phyloP scores from a whole-genome alignment of 1,139 yeast species.

The Kodamaea suecica region DNA sequence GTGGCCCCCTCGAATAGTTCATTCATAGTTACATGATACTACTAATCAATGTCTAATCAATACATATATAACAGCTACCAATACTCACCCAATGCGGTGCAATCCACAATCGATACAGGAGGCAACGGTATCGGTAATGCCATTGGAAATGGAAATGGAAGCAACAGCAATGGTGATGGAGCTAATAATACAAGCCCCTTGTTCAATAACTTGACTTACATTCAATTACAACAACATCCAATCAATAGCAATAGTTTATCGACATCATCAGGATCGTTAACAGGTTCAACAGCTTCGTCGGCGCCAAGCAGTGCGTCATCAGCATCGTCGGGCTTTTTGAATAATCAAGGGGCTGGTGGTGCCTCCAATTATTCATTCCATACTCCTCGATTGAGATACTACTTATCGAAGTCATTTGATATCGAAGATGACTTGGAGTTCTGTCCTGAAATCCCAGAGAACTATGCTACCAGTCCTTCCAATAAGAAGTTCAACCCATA shows the following conservation, averaged over 20 bases:
- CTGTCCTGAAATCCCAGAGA: conserved; percentile 53
- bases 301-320: conserved; percentile 9
- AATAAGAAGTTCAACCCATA: conserved; percentile 54
- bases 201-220: conserved; percentile 27
- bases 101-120: conserved; percentile 11
- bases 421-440: conserved; percentile 65
- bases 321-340: conserved; percentile 11
- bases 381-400: conserved; percentile 44
- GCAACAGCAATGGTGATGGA: no score
- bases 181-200: conserved; percentile 31
- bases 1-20: background rate
- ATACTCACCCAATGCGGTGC: conserved; percentile 34
- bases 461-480: conserved; percentile 15
- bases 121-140: conserved; percentile 1
- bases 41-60: conserved; percentile 39
- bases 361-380: conserved; percentile 36
- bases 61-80: conserved; percentile 33
- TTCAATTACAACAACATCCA: conserved; percentile 13
- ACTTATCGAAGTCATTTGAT: conserved; percentile 58
- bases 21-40: background rate
- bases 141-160: conserved; percentile 7
- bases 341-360: conserved; percentile 9
- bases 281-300: conserved; percentile 12
- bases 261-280: conserved; percentile 15
- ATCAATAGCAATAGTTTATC: conserved; percentile 4